Evolutionary conservation across 1,284 basidiomycete species (phyloP).

Genomic region (Ustilago nuda): DNA sequence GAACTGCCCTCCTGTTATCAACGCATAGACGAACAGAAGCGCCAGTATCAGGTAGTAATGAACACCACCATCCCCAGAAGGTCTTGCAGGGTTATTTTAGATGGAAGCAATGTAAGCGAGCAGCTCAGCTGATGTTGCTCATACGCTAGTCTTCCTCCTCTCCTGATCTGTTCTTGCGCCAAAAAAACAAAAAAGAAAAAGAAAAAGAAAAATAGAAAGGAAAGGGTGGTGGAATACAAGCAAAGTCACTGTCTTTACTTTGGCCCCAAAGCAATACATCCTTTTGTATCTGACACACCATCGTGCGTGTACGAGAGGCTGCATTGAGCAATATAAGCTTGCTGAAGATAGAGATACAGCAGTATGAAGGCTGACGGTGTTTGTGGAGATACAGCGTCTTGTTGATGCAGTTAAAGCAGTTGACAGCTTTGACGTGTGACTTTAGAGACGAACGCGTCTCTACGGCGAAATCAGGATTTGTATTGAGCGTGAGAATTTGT

Average conservation of each 20-base stretch:
- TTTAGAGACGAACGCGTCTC: constrained; percentile 15
- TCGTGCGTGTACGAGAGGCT: background rate
- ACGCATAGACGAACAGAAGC: background rate
- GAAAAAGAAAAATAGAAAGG: background rate
- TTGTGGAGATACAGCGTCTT: background rate
- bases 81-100: background rate
- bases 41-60: background rate
- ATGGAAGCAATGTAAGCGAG: constrained; percentile 1
- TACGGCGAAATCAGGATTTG: background rate
- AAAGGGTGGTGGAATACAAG: background rate
- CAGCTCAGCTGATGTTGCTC: background rate
- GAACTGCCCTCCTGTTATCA: constrained; percentile 51
- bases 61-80: background rate
- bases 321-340: background rate
- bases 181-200: background rate
- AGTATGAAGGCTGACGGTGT: constrained; percentile 3
- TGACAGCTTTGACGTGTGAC: constrained; percentile 8
- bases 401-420: background rate
- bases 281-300: background rate
- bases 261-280: background rate
- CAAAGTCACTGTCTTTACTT: background rate
- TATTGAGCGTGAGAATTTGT: background rate
- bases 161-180: background rate
- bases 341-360: background rate
- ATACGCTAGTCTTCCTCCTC: constrained; percentile 16